These are phyloP conservation scores for Chlorella sp. DNA, from an alignment of 139 green algal genomes.

Conservation along the genomic window DNA sequence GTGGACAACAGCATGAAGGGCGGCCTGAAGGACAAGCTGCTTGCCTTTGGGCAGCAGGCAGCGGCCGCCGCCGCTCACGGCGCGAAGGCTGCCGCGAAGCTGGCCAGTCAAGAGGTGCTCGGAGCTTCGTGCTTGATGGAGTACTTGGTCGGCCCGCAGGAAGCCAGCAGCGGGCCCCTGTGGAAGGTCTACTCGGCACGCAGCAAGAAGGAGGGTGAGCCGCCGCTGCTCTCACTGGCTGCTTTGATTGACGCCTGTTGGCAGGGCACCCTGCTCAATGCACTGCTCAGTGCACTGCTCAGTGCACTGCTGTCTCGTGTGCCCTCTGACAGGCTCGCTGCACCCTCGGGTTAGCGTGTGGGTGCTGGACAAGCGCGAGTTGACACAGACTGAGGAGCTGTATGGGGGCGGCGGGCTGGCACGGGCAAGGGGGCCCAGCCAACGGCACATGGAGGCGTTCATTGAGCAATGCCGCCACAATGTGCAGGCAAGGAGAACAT, in stretches of 20 bases:
- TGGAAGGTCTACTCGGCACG: conserved; percentile 50
- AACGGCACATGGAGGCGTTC: conserved; percentile 30
- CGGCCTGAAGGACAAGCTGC: too few species aligned
- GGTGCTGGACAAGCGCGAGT: conserved; percentile 78
- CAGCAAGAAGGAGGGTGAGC: conserved; percentile 34
- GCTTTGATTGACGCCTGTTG: neutral
- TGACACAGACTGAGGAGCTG: conserved; percentile 48
- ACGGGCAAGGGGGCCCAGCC: neutral
- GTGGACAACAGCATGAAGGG: too few species aligned
- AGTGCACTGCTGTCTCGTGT: too few species aligned
- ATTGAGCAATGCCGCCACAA: conserved; percentile 45
- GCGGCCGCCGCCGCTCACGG: too few species aligned
- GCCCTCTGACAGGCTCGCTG: conserved; percentile 58
- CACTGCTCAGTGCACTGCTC: too few species aligned
- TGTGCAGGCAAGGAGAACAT: neutral
- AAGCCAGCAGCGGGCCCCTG: conserved; percentile 24
- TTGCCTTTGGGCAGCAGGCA: too few species aligned
- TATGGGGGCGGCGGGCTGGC: neutral
- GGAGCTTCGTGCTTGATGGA: conserved; percentile 35
- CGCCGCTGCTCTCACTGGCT: neutral
- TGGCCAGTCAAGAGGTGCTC: conserved; percentile 14
- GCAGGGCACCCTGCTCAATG: too few species aligned
- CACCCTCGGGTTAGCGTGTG: conserved; percentile 69
- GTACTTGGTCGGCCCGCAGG: conserved; percentile 26
- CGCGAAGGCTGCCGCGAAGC: too few species aligned